Percentiles rank a stretch among this genome's conserved stretches.
Evolutionary conservation across 2,329 filamentous ascomycete genomes (phyloP).

Genomic region (Fusarium falciforme): DNA sequence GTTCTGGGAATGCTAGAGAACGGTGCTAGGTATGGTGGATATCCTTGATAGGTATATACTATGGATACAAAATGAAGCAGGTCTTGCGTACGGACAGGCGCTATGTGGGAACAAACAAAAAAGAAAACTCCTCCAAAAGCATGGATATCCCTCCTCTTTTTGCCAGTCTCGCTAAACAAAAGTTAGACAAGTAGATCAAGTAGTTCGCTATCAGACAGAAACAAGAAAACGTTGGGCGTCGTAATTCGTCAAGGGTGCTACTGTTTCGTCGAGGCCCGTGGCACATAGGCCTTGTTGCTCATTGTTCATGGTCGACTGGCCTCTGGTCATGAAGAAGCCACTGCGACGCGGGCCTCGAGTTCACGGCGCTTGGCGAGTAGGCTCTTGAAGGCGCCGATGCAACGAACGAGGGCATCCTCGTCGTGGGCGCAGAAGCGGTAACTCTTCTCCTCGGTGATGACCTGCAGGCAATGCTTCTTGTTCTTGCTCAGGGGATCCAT

Average conservation of each 20-base stretch:
- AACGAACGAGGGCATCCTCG: slow-evolving; percentile 85
- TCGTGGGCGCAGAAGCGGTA: slow-evolving; percentile 81
- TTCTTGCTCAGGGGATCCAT: slow-evolving; percentile 88
- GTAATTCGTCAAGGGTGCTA: slow-evolving; percentile 36
- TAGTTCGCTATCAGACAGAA: slow-evolving; percentile 23
- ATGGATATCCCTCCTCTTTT: slow-evolving; percentile 18
- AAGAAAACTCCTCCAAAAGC: slow-evolving; percentile 19
- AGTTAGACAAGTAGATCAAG: slow-evolving; percentile 11
- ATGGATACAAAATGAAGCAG: slow-evolving; percentile 35
- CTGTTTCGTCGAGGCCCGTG: slow-evolving; percentile 11
- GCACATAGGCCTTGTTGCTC: neutral
- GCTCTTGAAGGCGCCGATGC: slow-evolving; percentile 92
- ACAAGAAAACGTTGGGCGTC: slow-evolving; percentile 36
- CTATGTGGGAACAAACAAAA: slow-evolving; percentile 9
- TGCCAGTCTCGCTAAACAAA: slow-evolving; percentile 20
- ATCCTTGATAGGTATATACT: slow-evolving; percentile 26
- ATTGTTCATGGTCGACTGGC: neutral
- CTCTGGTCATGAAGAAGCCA: slow-evolving; percentile 21
- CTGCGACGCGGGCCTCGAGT: slow-evolving; percentile 62
- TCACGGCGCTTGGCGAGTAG: slow-evolving; percentile 78
- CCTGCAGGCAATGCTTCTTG: slow-evolving; percentile 88
- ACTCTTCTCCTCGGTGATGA: slow-evolving; percentile 92
- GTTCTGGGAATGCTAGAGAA: slow-evolving; percentile 8
- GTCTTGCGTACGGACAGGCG: slow-evolving; percentile 28
- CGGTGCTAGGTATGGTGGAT: slow-evolving; percentile 26